These are phyloP conservation scores for Fusarium multiceps DNA, from an alignment of 2,329 filamentous ascomycete genomes.

Conservation along the genomic window DNA sequence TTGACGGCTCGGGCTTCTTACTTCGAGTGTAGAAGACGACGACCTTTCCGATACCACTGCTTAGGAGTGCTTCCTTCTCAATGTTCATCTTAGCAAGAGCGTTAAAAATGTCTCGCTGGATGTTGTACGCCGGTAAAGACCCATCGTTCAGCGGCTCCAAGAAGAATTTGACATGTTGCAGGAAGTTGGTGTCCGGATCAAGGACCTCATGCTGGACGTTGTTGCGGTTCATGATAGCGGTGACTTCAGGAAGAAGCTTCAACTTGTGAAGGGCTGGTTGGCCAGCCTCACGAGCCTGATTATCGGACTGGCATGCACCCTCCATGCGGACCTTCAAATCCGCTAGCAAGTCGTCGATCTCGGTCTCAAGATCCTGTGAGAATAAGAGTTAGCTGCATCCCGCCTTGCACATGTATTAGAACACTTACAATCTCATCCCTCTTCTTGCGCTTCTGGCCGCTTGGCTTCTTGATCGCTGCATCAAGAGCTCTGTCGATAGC, in stretches of 20 bases:
- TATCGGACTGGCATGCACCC: conserved; percentile 86
- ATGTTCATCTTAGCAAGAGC: conserved; percentile 85
- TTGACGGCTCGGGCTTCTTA: conserved; percentile 85
- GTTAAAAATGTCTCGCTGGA: conserved; percentile 92
- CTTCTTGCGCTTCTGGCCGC: conserved; percentile 73
- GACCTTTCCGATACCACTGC: conserved; percentile 95
- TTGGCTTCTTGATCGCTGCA: conserved; percentile 85
- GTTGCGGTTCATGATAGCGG: conserved; percentile 88
- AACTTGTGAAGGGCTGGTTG: conserved; percentile 92
- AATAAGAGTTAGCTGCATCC: conserved; percentile 33
- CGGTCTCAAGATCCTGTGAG: conserved; percentile 83
- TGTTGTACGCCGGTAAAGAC: conserved; percentile 94
- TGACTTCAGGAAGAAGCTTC: conserved; percentile 91
- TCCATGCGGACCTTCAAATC: conserved; percentile 92
- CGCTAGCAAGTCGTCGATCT: conserved; percentile 90
- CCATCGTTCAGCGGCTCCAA: conserved; percentile 95
- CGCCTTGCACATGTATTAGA: not conserved
- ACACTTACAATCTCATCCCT: conserved; percentile 85
- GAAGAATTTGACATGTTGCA: conserved; percentile 97
- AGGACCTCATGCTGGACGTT: conserved; percentile 86
- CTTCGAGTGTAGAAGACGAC: conserved; percentile 97
- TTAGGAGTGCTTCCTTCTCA: conserved; percentile 88
- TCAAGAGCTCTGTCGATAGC: conserved; percentile 90
- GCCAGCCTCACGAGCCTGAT: conserved; percentile 80
- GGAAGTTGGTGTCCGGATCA: conserved; percentile 93